These are phyloP conservation scores for Achaetomium macrosporum DNA, from an alignment of 2,329 filamentous ascomycete species.

Conservation along the genomic window DNA sequence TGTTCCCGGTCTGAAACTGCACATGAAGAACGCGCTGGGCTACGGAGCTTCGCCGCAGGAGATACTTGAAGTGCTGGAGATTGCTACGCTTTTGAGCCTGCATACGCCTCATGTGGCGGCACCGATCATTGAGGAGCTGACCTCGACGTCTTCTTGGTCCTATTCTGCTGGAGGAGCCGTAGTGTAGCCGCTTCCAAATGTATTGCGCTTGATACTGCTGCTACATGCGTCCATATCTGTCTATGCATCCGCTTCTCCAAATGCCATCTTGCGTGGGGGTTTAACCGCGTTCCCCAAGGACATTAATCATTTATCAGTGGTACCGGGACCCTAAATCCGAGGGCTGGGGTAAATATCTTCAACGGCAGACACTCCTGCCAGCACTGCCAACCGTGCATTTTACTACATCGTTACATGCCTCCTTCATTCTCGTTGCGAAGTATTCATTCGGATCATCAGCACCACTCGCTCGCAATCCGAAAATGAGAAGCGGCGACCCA, in stretches of 20 bases:
- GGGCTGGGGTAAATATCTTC: too few relatives aligned
- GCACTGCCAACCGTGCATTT: too few relatives aligned
- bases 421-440: not conserved
- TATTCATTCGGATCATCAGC: not conserved
- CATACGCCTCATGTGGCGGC: constrained; percentile 29
- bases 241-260: too few relatives aligned
- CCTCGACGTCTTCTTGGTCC: not conserved
- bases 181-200: not conserved
- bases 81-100: constrained; percentile 32
- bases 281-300: not conserved
- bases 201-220: not conserved
- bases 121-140: constrained; percentile 27
- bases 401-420: not conserved
- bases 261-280: too few relatives aligned
- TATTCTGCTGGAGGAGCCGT: not conserved
- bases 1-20: constrained; percentile 40
- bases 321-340: not conserved
- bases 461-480: constrained; percentile 13
- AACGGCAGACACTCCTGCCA: too few relatives aligned
- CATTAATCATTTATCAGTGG: not conserved
- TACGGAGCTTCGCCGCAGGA: constrained; percentile 41
- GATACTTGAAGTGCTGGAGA: constrained; percentile 43
- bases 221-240: too few relatives aligned
- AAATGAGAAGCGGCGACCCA: constrained; percentile 18
- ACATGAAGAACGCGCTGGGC: constrained; percentile 42